Evolutionary conservation across 257 asterid genomes (phyloP).

Genomic region (Nicotiana sylvestris): DNA sequence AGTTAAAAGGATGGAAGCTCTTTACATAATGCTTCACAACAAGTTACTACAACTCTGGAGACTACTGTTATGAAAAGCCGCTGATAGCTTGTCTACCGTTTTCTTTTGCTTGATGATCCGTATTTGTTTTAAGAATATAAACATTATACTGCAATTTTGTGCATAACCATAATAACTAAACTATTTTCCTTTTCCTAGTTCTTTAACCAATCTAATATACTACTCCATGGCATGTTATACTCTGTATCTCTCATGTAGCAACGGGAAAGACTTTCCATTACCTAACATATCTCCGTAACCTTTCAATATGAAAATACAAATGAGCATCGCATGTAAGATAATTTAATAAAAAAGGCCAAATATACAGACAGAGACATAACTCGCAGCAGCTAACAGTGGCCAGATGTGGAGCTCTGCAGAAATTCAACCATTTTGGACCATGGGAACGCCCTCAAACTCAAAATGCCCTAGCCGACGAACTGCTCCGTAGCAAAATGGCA

Average conservation of each 20-base stretch:
- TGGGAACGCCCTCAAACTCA: no score
- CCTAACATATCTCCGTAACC: neutral
- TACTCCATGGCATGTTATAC: no score
- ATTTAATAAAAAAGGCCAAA: no score
- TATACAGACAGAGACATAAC: no score
- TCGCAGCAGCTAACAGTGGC: neutral
- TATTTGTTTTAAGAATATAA: neutral
- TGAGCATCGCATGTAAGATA: neutral
- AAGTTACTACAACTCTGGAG: neutral
- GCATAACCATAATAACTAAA: neutral
- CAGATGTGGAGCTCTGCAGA: neutral
- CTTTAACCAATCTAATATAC: no score
- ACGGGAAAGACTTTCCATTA: neutral
- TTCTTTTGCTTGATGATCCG: neutral
- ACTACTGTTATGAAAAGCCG: neutral
- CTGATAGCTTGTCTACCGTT: neutral
- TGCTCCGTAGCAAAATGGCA: no score
- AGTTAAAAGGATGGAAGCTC: neutral
- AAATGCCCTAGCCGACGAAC: no score
- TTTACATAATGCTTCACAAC: neutral
- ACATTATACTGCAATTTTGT: neutral
- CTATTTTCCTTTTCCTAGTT: neutral
- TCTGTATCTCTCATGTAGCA: neutral
- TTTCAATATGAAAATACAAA: neutral
- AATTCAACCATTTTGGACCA: no score